phyloP scores from a whole-genome alignment of 2,329 filamentous ascomycete species.

The Penicillium sp. region DNA sequence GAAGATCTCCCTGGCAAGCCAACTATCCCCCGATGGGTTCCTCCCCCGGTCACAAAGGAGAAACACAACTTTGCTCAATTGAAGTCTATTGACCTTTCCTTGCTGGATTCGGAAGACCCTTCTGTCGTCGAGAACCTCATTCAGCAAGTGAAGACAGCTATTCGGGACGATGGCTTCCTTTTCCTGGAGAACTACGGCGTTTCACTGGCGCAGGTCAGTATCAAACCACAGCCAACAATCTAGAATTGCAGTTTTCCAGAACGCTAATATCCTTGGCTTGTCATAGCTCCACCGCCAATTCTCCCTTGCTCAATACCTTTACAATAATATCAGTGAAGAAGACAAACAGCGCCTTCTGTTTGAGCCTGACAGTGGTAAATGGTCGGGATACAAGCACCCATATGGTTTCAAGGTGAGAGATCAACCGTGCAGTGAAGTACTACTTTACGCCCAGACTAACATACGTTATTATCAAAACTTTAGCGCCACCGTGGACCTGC shows the following conservation, averaged over 20 bases:
- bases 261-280: background rate
- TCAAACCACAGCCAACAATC: background rate
- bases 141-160: slow-evolving; percentile 48
- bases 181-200: slow-evolving; percentile 58
- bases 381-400: slow-evolving; percentile 56
- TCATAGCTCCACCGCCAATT: slow-evolving; percentile 54
- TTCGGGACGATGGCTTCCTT: slow-evolving; percentile 51
- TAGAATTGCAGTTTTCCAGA: background rate
- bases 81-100: slow-evolving; percentile 49
- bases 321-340: slow-evolving; percentile 54
- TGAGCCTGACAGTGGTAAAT: slow-evolving; percentile 52
- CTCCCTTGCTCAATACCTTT: slow-evolving; percentile 55
- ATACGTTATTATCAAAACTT: slow-evolving; percentile 4
- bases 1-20: slow-evolving; percentile 47
- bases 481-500: slow-evolving; percentile 48
- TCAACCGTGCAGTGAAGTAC: background rate
- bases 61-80: slow-evolving; percentile 50
- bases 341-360: slow-evolving; percentile 56
- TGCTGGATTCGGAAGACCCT: slow-evolving; percentile 50
- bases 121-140: slow-evolving; percentile 51
- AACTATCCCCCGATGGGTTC: slow-evolving; percentile 48
- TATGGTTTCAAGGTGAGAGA: slow-evolving; percentile 49
- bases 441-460: background rate
- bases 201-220: slow-evolving; percentile 47
- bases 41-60: slow-evolving; percentile 52